A percentile compares a stretch with the other conserved stretches of the same genome.
Evolutionary conservation across 768 basidiomycete genomes (phyloP).

Genomic region (Saitozyma sp.): DNA sequence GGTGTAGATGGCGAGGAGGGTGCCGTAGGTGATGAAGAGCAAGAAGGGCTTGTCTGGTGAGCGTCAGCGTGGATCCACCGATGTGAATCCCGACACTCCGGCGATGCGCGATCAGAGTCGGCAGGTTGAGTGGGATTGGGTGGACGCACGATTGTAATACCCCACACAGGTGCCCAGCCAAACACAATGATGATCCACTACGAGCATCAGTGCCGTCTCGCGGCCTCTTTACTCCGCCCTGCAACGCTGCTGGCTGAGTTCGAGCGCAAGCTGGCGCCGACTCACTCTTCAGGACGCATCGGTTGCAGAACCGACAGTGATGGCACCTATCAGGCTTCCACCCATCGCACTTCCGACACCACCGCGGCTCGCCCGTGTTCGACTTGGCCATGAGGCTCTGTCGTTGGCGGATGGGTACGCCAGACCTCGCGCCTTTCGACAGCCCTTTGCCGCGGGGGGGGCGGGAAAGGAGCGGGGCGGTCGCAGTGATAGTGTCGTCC

Average conservation of each 20-base stretch:
- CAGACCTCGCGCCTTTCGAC: too few relatives aligned
- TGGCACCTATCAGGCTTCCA: constrained; percentile 52
- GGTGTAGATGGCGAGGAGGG: constrained; percentile 33
- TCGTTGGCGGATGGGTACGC: too few relatives aligned
- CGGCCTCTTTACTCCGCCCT: too few relatives aligned
- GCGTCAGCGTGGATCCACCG: constrained; percentile 1
- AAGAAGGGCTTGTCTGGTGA: constrained; percentile 46
- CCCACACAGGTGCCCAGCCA: constrained; percentile 50
- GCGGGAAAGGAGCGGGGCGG: too few relatives aligned
- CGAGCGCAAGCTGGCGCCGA: not conserved
- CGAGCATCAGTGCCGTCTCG: constrained; percentile 13
- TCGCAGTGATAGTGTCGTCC: too few relatives aligned
- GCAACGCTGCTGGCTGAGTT: too few relatives aligned
- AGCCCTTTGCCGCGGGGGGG: too few relatives aligned
- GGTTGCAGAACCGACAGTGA: constrained; percentile 47
- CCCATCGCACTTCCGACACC: constrained; percentile 46
- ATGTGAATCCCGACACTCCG: too few relatives aligned
- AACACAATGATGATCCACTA: constrained; percentile 52
- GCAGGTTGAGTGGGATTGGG: not conserved
- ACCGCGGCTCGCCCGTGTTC: constrained; percentile 40
- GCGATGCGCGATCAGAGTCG: too few relatives aligned
- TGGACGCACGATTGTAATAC: constrained; percentile 36
- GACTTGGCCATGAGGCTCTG: constrained; percentile 33
- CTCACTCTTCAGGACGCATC: constrained; percentile 46
- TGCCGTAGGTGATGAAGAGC: constrained; percentile 46